Evolutionary conservation across 2,329 filamentous ascomycete genomes (phyloP).

Genomic region (Helminthosporium solani): DNA sequence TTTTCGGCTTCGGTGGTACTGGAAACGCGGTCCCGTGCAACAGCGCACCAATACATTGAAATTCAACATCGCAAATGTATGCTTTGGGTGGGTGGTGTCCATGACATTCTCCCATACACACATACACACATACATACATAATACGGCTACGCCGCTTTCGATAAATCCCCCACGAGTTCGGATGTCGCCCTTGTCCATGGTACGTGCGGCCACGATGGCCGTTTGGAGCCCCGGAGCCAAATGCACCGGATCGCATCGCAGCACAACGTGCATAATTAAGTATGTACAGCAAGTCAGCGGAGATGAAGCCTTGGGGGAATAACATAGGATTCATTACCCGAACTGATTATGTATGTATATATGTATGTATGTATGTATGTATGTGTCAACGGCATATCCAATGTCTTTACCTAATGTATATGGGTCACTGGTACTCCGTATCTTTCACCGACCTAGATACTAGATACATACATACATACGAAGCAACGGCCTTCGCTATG

Average conservation of each 20-base stretch:
- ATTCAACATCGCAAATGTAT: no score
- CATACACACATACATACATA: no score
- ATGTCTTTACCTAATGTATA: no score
- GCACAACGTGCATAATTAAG: neutral
- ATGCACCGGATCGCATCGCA: neutral
- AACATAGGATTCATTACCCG: no score
- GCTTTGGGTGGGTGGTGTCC: no score
- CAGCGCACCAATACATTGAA: neutral
- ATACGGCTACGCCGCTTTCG: no score
- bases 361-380: no score
- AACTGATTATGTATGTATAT: no score
- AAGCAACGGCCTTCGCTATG: neutral
- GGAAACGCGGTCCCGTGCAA: neutral
- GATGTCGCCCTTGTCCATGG: neutral
- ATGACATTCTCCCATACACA: no score
- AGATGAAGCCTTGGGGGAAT: neutral
- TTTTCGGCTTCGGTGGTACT: neutral
- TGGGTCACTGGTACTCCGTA: neutral
- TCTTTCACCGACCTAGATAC: no score
- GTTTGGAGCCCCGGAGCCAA: neutral
- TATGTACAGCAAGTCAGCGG: neutral
- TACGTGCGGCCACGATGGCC: neutral
- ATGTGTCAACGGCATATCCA: no score
- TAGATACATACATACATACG: no score
- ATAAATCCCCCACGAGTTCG: neutral